Evolutionary conservation across 2,329 filamentous ascomycete species (phyloP).

Genomic region (Cordyceps militaris): DNA sequence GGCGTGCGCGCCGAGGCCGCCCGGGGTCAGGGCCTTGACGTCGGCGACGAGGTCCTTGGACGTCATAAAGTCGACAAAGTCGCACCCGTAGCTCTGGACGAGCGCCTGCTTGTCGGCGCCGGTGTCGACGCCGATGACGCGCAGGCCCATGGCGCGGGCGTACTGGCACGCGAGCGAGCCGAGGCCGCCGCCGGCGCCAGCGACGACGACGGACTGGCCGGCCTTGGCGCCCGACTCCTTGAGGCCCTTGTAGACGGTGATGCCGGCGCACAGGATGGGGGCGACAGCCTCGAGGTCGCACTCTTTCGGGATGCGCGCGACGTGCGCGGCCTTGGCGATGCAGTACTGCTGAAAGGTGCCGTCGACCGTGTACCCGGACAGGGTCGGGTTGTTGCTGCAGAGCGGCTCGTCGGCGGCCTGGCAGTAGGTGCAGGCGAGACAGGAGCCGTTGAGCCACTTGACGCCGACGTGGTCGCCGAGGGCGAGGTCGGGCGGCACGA

Average conservation of each 20-base stretch:
- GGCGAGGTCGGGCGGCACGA: slow-evolving; percentile 68
- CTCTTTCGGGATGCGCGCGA: slow-evolving; percentile 73
- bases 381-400: slow-evolving; percentile 57
- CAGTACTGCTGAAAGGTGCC: slow-evolving; percentile 91
- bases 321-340: slow-evolving; percentile 78
- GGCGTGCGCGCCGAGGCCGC: slow-evolving; percentile 75
- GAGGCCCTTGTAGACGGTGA: slow-evolving; percentile 79
- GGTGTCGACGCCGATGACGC: slow-evolving; percentile 73
- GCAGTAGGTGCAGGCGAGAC: slow-evolving; percentile 78
- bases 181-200: slow-evolving; percentile 68
- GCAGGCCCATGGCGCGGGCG: slow-evolving; percentile 82
- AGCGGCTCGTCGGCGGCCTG: slow-evolving; percentile 74
- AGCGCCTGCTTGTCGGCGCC: slow-evolving; percentile 74
- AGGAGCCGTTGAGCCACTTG: slow-evolving; percentile 90
- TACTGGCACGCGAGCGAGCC: slow-evolving; percentile 72
- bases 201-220: slow-evolving; percentile 64
- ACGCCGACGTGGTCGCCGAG: slow-evolving; percentile 82
- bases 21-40: slow-evolving; percentile 72
- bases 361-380: slow-evolving; percentile 90
- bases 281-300: slow-evolving; percentile 69
- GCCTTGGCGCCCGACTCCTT: slow-evolving; percentile 59
- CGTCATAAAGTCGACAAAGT: slow-evolving; percentile 74
- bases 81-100: slow-evolving; percentile 62
- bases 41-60: slow-evolving; percentile 74
- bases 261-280: slow-evolving; percentile 75